Evolutionary conservation across 805 yeast species (phyloP), one percentile per base, ranked within the genome.

Genomic region (Yamadazyma kitorensis): DNA sequence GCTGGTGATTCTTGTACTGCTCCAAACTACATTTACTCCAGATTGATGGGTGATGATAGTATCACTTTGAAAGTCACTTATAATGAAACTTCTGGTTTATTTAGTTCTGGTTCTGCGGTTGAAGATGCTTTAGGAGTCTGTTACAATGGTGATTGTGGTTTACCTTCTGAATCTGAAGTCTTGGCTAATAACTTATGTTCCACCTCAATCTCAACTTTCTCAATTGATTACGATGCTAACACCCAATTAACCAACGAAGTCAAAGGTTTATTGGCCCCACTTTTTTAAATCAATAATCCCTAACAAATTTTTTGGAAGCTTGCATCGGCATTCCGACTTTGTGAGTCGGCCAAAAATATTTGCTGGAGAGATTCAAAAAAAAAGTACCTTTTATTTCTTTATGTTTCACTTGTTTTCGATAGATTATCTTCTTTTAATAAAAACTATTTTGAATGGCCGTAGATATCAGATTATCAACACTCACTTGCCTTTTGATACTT

Each of bases 211-310:
- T 56, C 74, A 29, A 60, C 64, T n/a, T 74, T 73, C 56, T 57
- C 71, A 19, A 55, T 72, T 44, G 81, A 74, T 49, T 54, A 60
- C 41, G 74, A 68, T 47, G 71, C 73, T 19, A 49, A 45, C 31
- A 19, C 37, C 9, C 39, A 38, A 14, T 45, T 51, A 17, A 41
- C 51, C 23, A 28, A 39, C 14, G 39, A 37, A 31, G 54, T 50
- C 27, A 34, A 40, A 29, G 35, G 31, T 13, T 42, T 50, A 20
- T 38, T 50, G 15, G 39, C 33, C 17, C 47, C 47, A 20, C 18
- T 45, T 17, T 31, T 31, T n/a, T n/a, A n/a, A n/a, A n/a, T n/a
- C n/a, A n/a, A n/a, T n/a, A n/a, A n/a, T n/a, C n/a, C n/a, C n/a
- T n/a, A n/a, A n/a, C n/a, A n/a, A n/a, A n/a, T n/a, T n/a, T n/a